Conservation (phyloP, 1,139 yeast species). For the Spencermartinsiella ligniputridi region DNA sequence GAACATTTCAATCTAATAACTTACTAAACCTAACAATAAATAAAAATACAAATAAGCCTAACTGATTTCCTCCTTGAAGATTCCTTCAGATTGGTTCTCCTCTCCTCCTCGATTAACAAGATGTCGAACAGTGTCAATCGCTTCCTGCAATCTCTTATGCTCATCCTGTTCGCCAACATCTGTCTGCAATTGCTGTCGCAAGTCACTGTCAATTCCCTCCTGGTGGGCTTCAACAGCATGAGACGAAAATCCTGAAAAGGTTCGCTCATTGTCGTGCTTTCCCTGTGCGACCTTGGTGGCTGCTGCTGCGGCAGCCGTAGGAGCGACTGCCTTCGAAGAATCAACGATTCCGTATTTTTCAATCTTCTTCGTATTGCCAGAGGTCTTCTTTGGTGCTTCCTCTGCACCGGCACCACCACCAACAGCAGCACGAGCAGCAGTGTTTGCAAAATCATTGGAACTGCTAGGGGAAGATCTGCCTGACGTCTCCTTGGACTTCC, state of each 20-base stretch:
- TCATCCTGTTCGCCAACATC: slow-evolving; percentile 21
- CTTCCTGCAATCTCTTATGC: slow-evolving; percentile 10
- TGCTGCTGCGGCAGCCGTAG: slow-evolving; percentile 21
- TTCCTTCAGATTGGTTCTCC: slow-evolving; percentile 13
- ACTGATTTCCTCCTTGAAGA: slow-evolving; percentile 21
- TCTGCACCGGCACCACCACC: background rate
- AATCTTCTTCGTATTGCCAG: background rate
- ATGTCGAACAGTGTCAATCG: background rate
- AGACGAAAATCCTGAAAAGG: slow-evolving; percentile 16
- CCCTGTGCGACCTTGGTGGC: slow-evolving; percentile 15
- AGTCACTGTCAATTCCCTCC: slow-evolving; percentile 18
- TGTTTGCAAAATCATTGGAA: background rate
- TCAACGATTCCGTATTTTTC: background rate
- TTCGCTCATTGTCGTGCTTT: slow-evolving; percentile 6
- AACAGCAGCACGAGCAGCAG: slow-evolving; percentile 2
- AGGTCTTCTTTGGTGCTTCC: background rate
- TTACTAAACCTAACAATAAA: slow-evolving; percentile 8
- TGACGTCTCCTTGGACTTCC: background rate
- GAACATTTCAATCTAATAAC: too few species aligned
- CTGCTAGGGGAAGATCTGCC: background rate
- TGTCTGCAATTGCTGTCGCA: too few species aligned
- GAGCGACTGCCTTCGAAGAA: background rate
- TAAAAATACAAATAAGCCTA: slow-evolving; percentile 4
- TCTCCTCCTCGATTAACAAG: background rate
- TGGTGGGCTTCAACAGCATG: background rate